Evolutionary conservation across 2,329 filamentous ascomycete genomes (phyloP).

Genomic region (Sphaceloma murrayae): DNA sequence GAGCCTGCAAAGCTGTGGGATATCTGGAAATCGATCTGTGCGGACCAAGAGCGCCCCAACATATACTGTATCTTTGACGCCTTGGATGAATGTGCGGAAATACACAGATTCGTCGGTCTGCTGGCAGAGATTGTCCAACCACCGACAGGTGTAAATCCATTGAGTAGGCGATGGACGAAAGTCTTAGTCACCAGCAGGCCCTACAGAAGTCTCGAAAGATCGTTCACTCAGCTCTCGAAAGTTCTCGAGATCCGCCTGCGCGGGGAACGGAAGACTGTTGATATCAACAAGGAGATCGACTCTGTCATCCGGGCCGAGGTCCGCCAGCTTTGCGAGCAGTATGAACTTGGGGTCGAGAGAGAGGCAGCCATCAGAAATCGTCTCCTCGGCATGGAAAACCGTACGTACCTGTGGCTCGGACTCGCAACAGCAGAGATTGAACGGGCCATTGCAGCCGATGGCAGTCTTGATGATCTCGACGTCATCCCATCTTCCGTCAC

Average conservation of each 20-base stretch:
- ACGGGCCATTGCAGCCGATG: too few relatives aligned
- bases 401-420: constrained; percentile 27
- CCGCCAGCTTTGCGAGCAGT: background rate
- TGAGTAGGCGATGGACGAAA: constrained; percentile 19
- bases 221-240: background rate
- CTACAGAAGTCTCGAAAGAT: constrained; percentile 14
- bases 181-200: constrained; percentile 21
- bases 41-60: constrained; percentile 9
- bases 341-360: background rate
- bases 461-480: constrained; percentile 13
- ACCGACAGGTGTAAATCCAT: too few relatives aligned
- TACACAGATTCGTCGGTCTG: constrained; percentile 18
- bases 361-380: background rate
- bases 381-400: constrained; percentile 21
- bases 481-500: constrained; percentile 23
- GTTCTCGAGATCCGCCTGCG: constrained; percentile 12
- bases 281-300: constrained; percentile 18
- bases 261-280: constrained; percentile 18
- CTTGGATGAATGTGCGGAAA: constrained; percentile 22
- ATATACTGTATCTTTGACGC: constrained; percentile 24
- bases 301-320: constrained; percentile 7
- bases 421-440: constrained; percentile 22
- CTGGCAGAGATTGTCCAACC: constrained; percentile 17
- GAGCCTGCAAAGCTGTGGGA: constrained; percentile 20
- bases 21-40: constrained; percentile 17